Evolutionary conservation across 1,284 basidiomycete genomes (phyloP).

Genomic region (Sanguinoderma infundibulare): DNA sequence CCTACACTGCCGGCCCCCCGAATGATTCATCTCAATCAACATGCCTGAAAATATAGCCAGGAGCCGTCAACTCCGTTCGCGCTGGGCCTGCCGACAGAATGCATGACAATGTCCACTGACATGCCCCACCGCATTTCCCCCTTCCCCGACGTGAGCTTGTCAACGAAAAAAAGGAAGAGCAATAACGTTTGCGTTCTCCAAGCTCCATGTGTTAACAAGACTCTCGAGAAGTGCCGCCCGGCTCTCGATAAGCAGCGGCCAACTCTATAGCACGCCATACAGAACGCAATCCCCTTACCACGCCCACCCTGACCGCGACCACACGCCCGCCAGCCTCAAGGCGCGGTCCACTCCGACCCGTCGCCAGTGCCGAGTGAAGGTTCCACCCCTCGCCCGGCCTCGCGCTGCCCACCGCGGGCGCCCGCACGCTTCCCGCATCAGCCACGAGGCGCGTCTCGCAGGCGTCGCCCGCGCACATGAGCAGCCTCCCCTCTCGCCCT

Average conservation of each 20-base stretch:
- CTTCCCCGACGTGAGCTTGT: no score
- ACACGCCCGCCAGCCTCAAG: not conserved
- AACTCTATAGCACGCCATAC: not conserved
- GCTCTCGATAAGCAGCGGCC: not conserved
- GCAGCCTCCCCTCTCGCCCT: slow-evolving; percentile 4
- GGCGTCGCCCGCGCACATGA: slow-evolving; percentile 18
- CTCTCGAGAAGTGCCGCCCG: no score
- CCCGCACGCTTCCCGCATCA: slow-evolving; percentile 18
- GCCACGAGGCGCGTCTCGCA: slow-evolving; percentile 23
- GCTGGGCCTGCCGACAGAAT: not conserved
- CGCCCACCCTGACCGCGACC: not conserved
- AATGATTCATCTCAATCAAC: not conserved
- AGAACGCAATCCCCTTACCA: not conserved
- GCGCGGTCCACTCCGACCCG: not conserved
- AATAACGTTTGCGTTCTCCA: no score
- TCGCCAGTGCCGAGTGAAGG: not conserved
- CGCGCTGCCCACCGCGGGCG: slow-evolving; percentile 4
- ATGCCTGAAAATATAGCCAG: not conserved
- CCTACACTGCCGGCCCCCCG: not conserved
- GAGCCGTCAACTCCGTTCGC: not conserved
- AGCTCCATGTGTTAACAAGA: no score
- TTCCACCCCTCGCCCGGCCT: slow-evolving; percentile 3
- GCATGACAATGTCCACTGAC: no score
- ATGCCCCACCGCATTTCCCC: no score
- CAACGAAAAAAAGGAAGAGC: no score